Base-by-base conservation (phyloP, 768 basidiomycete species). In the Suillus subalutaceus region DNA sequence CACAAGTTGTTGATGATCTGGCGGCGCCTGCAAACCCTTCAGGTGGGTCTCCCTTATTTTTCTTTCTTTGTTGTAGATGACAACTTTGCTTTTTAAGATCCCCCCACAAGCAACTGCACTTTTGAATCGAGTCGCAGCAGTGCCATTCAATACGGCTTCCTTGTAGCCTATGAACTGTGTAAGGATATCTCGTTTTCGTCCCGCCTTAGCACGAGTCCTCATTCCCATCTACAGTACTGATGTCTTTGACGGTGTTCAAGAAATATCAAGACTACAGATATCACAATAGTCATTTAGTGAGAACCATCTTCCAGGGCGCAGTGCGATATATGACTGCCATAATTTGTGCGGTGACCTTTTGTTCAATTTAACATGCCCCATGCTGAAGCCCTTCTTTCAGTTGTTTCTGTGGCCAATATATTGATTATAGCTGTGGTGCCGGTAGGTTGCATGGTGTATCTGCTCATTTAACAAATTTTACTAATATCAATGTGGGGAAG, bases 231-330 rank as follows among this genome's bases (percentile, higher is more conserved):
- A 26, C 26, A 60, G 59, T 41, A 18, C 12, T 60, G 10, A 12
- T 60, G 30, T 43, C 40, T 30, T 60, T 60, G 13, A 60, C 26
- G 26, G 59, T 60, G 10, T 60, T 12, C 59, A 60, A 60, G 26
- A 60, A 15, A 60, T 43, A 43, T 60, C 9, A 43, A 30, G 58
- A 60, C 6, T 60, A 60, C 26, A 60, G 40, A 30, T 18, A 41
- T 43, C 20, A 10, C 26, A 7, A 30, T 26, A 26, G 58, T 6
- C 40, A 18, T 60, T 6, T 60, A 9, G 26, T 60, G 59, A 43
- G 10, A 16, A 26, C 41, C 16, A 16, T 60, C 40, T 60, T 60
- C 18, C 26, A 60, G 26, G 59, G 59, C 26, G 59, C 40, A 6
- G 12, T 56, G 12, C 55, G 8, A 20, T 60, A 60, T 43, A 60